Evolutionary conservation across 805 yeast genomes (phyloP).

Genomic region (Metschnikowia koreensis): DNA sequence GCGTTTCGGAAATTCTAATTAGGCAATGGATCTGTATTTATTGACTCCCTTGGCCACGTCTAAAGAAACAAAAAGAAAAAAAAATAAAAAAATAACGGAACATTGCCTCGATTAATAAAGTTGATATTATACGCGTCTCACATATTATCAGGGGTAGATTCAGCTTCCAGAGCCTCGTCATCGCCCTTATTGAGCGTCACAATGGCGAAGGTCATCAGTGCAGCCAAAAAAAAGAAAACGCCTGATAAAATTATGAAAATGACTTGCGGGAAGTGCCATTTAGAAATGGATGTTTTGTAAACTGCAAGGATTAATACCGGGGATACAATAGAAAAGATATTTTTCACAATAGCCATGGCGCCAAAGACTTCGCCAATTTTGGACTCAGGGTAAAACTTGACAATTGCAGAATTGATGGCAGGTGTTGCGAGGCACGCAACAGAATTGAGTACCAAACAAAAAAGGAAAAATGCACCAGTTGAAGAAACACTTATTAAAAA

Average conservation of each 20-base stretch:
- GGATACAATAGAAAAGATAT: slow-evolving; percentile 42
- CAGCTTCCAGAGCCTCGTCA: slow-evolving; percentile 7
- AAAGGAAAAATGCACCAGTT: slow-evolving; percentile 27
- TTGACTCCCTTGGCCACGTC: too few species aligned
- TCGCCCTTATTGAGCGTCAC: slow-evolving; percentile 13
- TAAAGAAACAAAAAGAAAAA: too few species aligned
- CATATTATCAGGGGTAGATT: not conserved
- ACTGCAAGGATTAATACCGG: slow-evolving; percentile 50
- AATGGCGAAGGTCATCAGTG: slow-evolving; percentile 9
- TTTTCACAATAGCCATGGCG: slow-evolving; percentile 60
- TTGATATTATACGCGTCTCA: not conserved
- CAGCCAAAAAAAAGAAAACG: slow-evolving; percentile 2
- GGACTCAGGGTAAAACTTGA: slow-evolving; percentile 59
- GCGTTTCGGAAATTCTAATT: too few species aligned
- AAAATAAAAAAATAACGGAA: not conserved
- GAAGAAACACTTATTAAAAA: slow-evolving; percentile 32
- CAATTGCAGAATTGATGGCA: slow-evolving; percentile 53
- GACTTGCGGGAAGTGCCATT: slow-evolving; percentile 28
- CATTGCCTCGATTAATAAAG: not conserved
- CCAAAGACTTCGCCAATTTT: slow-evolving; percentile 73
- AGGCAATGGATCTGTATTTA: too few species aligned
- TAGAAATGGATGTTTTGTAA: slow-evolving; percentile 35
- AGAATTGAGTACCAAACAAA: slow-evolving; percentile 38
- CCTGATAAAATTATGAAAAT: slow-evolving; percentile 24
- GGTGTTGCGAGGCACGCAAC: slow-evolving; percentile 46